Evolutionary conservation across 2,329 filamentous ascomycete species (phyloP).

Genomic region (Pseudogymnoascus sp.): DNA sequence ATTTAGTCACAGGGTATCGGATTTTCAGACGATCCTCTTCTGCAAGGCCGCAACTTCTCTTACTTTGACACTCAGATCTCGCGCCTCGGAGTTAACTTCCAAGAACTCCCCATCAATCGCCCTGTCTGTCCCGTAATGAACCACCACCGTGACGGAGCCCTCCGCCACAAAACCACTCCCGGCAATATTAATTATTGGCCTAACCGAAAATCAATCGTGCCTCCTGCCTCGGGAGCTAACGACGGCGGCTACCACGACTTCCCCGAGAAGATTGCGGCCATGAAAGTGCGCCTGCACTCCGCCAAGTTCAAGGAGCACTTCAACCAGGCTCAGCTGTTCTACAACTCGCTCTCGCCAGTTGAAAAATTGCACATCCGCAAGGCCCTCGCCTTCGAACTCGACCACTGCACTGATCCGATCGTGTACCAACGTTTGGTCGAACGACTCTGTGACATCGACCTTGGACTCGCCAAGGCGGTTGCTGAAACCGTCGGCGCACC

Average conservation of each 20-base stretch:
- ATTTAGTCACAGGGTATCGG: constrained; percentile 48
- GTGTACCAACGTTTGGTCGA: constrained; percentile 64
- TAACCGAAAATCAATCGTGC: constrained; percentile 55
- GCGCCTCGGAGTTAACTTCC: constrained; percentile 64
- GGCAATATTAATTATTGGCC: constrained; percentile 74
- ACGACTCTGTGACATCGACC: constrained; percentile 63
- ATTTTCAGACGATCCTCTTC: constrained; percentile 65
- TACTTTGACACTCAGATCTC: constrained; percentile 61
- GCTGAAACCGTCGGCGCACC: constrained; percentile 61
- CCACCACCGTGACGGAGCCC: constrained; percentile 65
- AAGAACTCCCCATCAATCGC: constrained; percentile 69
- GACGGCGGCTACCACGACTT: constrained; percentile 65
- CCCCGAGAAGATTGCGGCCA: constrained; percentile 54
- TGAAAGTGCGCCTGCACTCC: constrained; percentile 60
- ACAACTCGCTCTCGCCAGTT: constrained; percentile 60
- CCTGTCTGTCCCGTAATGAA: constrained; percentile 69
- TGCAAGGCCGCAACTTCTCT: constrained; percentile 63
- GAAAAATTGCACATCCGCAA: constrained; percentile 56
- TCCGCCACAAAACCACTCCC: constrained; percentile 64
- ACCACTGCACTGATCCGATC: constrained; percentile 70
- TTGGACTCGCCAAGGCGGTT: constrained; percentile 58
- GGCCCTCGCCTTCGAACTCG: constrained; percentile 62
- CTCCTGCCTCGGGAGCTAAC: constrained; percentile 47
- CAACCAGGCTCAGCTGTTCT: constrained; percentile 74
- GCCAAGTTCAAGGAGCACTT: constrained; percentile 71